phyloP scores from a whole-genome alignment of 2,329 filamentous ascomycete species.

The Pseudogymnoascus sp. region DNA sequence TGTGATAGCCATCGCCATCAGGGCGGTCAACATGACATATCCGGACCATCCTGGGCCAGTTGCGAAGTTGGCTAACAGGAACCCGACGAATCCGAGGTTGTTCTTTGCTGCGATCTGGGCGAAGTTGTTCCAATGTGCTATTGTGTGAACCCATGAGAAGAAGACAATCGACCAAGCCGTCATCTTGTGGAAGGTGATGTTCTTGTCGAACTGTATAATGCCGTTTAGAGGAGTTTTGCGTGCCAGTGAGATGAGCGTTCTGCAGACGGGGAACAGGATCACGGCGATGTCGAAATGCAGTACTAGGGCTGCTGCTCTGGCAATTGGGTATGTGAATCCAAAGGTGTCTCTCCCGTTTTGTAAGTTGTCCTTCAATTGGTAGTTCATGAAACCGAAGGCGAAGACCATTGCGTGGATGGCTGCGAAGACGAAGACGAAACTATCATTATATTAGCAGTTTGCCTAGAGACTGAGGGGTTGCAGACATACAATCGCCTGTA shows the following conservation, averaged over 20 bases:
- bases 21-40: constrained; percentile 71
- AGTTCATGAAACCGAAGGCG: constrained; percentile 73
- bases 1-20: constrained; percentile 73
- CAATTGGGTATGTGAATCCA: constrained; percentile 69
- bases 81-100: constrained; percentile 71
- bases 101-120: constrained; percentile 69
- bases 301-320: constrained; percentile 66
- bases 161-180: constrained; percentile 85
- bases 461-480: constrained; percentile 1
- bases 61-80: constrained; percentile 67
- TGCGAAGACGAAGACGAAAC: constrained; percentile 71
- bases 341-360: constrained; percentile 59
- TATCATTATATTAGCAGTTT: constrained; percentile 32
- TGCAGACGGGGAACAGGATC: constrained; percentile 74
- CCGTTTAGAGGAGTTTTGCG: constrained; percentile 77
- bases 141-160: constrained; percentile 79
- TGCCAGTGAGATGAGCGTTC: constrained; percentile 73
- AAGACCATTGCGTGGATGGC: constrained; percentile 70
- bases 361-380: constrained; percentile 69
- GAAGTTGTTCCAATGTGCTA: constrained; percentile 84
- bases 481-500: constrained; percentile 66
- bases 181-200: constrained; percentile 80
- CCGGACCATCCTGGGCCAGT: constrained; percentile 81
- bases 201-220: constrained; percentile 83
- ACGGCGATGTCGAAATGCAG: constrained; percentile 77